Evolutionary conservation across 2,329 filamentous ascomycete species (phyloP), one percentile per base, ranked within the genome.

Genomic region (Daldinia eschscholtzii): DNA sequence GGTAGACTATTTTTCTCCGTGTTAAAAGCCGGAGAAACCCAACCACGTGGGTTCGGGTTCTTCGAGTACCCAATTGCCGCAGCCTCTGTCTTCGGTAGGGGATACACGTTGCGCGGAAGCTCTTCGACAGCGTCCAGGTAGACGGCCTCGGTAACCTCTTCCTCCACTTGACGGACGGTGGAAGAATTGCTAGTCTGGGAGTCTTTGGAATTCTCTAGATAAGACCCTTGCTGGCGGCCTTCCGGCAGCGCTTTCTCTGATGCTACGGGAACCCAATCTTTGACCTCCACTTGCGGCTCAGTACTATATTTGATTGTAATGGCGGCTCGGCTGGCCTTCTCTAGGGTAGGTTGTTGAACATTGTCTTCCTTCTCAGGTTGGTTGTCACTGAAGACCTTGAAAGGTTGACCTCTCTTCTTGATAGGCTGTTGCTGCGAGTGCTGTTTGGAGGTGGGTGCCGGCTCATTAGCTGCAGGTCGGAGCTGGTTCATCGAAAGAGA

Each of bases 121-220:
- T 83, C 78, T 67, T 85, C 83, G 18, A 84, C 76, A 10, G 82
- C 83, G 70, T 85, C 83, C 68, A 84, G 77, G 75, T 84, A 85
- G 52, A 79, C 76, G 5, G 79, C 76, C 57, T 82, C 82, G n/a
- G 79, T 79, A 13, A 77, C 70, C 52, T 84, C 80, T 35, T 81
- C 80, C 53, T 80, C 74, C 35, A 65, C 28, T 30, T n/a, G 58
- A 48, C 61, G 59, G 26, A 52, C 50, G 9, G 33, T 33, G 6
- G 61, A 59, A 59, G 52, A 15, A 53, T 37, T 50, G 39, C 55
- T 56, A 15, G 41, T 13, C 41, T 58, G 52, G 12, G 26, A 26
- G 48, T 26, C 20, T 33, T 26, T 58, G 28, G 33, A 15, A 42
- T 50, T 48, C 39, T 60, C 60, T 28, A 60, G 52, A 26, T 52